Conservation (phyloP, 768 basidiomycete species). For the Podaxis sp. region DNA sequence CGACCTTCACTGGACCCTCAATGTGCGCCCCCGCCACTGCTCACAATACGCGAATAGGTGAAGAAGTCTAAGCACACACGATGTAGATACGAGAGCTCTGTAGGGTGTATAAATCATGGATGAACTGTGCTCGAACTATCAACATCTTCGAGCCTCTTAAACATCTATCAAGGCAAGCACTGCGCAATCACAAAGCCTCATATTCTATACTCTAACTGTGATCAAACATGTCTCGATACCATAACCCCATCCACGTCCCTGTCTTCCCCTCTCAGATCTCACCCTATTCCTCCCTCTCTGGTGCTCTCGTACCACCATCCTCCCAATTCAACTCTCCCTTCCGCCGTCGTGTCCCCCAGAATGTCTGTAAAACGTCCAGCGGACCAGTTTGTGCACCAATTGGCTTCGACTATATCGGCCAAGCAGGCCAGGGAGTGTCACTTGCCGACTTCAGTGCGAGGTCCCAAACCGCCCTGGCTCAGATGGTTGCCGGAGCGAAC, state of each 20-base stretch:
- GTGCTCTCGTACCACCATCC: constrained; percentile 6
- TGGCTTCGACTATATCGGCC: constrained; percentile 14
- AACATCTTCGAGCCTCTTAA: not conserved
- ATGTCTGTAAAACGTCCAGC: not conserved
- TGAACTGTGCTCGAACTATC: not conserved
- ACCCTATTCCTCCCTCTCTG: constrained; percentile 7
- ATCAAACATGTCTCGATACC: constrained; percentile 9
- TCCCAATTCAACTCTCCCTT: not conserved
- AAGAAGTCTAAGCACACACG: not conserved
- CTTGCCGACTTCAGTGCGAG: constrained; percentile 13
- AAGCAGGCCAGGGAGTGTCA: constrained; percentile 9
- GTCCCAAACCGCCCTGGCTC: constrained; percentile 4
- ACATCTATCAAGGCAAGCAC: not conserved
- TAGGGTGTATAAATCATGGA: not conserved
- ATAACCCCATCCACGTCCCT: constrained; percentile 14
- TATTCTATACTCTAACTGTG: constrained; percentile 7
- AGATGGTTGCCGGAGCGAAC: constrained; percentile 15
- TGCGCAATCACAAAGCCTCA: not conserved
- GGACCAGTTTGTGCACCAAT: constrained; percentile 1
- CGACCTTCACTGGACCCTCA: not conserved
- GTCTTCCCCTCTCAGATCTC: constrained; percentile 15
- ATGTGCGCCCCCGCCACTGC: not conserved
- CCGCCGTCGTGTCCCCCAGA: constrained; percentile 14
- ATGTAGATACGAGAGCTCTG: not conserved
- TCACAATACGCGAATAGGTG: not conserved